Conservation (phyloP, 2,329 filamentous ascomycete species). For the Exutisphaerella laricina region DNA sequence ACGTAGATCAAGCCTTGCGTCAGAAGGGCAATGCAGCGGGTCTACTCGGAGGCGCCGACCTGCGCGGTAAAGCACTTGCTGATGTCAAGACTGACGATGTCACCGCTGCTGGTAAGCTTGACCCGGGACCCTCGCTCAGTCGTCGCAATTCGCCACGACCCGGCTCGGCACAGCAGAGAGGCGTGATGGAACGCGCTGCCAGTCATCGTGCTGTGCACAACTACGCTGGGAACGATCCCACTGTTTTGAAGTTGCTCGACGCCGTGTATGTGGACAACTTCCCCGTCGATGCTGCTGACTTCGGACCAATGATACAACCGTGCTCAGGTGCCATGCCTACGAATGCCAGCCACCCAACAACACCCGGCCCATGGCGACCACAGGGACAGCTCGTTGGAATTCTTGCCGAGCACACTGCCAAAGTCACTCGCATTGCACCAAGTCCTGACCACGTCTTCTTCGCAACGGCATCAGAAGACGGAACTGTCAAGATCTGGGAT, state of each 20-base stretch:
- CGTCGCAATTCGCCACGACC: constrained; percentile 26
- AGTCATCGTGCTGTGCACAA: constrained; percentile 52
- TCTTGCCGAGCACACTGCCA: constrained; percentile 78
- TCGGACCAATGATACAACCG: constrained; percentile 75
- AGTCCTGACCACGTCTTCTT: constrained; percentile 94
- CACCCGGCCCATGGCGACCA: constrained; percentile 70
- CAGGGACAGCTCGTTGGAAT: constrained; percentile 78
- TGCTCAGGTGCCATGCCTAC: constrained; percentile 46
- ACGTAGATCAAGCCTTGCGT: constrained; percentile 35
- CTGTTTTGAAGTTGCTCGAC: constrained; percentile 63
- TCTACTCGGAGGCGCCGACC: constrained; percentile 54
- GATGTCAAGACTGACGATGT: constrained; percentile 59
- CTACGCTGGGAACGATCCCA: constrained; percentile 71
- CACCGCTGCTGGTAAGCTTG: constrained; percentile 61
- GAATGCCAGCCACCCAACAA: constrained; percentile 28
- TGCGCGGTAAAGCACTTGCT: constrained; percentile 53
- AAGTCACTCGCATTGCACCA: constrained; percentile 73
- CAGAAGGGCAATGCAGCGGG: constrained; percentile 55
- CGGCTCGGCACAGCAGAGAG: constrained; percentile 22
- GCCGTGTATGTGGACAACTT: constrained; percentile 70
- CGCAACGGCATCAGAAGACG: constrained; percentile 86
- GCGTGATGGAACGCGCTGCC: constrained; percentile 14
- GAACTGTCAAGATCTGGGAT: constrained; percentile 90
- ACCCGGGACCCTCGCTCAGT: constrained; percentile 41
- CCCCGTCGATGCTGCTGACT: constrained; percentile 55